Base-by-base conservation (phyloP, 2,329 filamentous ascomycete species). In the Fusarium proliferatum region DNA sequence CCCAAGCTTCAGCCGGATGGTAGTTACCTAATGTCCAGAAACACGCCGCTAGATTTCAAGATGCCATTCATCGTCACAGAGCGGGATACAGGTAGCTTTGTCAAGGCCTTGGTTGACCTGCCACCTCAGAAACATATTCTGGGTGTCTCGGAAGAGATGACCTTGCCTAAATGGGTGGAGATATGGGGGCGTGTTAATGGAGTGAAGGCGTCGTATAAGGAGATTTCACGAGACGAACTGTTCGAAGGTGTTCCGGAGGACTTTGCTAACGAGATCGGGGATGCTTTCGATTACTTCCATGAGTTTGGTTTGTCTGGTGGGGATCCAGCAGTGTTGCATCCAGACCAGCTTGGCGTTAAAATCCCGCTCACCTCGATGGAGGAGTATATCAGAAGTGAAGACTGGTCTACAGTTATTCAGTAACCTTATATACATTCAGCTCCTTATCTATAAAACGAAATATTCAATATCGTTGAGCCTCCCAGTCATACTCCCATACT, bases 371-470 rank as follows among this genome's bases (percentile, higher is more conserved):
- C 45, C 1, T 48, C 45, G 13, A 48, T 48, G 45, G 45, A 48
- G 45, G 45, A 48, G 13, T 48, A 48, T 3, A 48, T 48, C 19
- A 48, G 45, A 30, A 21, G 9, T 48, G 45, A 48, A 30, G 45
- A 48, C 19, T 48, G 45, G 45, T 30, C 45, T 28, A 30, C 45
- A 48, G 19, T 48, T 21, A 30, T 48, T 9, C 6, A 16, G 45
- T 48, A 21, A 1, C 5, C 5, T 5, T 28, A 21, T 0, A 15
- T 13, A 13, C 2, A 9, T 19, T 5, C 1, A 28, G 5, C 9
- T 46, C 0, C 0, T 26, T 21, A 2, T 8, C 15, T 5, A 9
- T 3, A 19, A 23, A 0, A 0, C 9, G 2, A 11, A 10, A 19
- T 3, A 2, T 5, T 12, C 2, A 41, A 26, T 26, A 1, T 7